Base-by-base conservation (phyloP, 129 eudicot genomes). In the Artemisia tridentata region DNA sequence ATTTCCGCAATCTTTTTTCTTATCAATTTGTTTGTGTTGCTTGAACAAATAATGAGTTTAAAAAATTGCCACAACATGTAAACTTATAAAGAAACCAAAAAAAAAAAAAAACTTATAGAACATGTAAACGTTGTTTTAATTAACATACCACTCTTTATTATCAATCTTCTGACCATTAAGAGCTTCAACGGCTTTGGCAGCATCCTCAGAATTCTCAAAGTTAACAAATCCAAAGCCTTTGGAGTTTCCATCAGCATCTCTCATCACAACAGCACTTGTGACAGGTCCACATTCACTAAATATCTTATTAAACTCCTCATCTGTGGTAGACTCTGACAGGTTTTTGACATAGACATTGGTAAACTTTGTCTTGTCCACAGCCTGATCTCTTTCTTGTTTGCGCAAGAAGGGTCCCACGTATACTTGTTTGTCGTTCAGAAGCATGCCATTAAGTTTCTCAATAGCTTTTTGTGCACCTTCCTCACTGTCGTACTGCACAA, bases 161-260 rank as follows among this genome's bases (percentile, higher is more conserved):
- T 90, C 91, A 81, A 90, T 18, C 67, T 76, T 85, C 16, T 79
- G 69, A 14, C 97, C 97, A 63, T 90, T 90, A 13, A 90, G 81
- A 63, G 89, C 77, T 1, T 87, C 91, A 57, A 87, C 97, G 41
- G 97, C 84, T 68, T 52, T 85, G 21, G 86, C 91, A 68, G 97
- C 97, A 81, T 77, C 95, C 7, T 87, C 95, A 3, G 95, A 80
- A 74, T 77, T 81, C 60, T 90, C 97, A 78, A 83, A 90, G 72
- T 90, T 90, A 20, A 90, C 87, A 80, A 90, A 90, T 11, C 97
- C 97, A 79, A 90, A 90, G 69, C 91, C 80, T 76, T 83, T 90
- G 1, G 95, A 90, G 12, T 82, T 90, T 46, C 95, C 95, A 72
- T 90, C 88, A 12, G 63, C 86, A 62, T 87, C 88, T 65, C 81